phyloP scores from a whole-genome alignment of 805 yeast genomes.

The Middelhovenomyces tepae region DNA sequence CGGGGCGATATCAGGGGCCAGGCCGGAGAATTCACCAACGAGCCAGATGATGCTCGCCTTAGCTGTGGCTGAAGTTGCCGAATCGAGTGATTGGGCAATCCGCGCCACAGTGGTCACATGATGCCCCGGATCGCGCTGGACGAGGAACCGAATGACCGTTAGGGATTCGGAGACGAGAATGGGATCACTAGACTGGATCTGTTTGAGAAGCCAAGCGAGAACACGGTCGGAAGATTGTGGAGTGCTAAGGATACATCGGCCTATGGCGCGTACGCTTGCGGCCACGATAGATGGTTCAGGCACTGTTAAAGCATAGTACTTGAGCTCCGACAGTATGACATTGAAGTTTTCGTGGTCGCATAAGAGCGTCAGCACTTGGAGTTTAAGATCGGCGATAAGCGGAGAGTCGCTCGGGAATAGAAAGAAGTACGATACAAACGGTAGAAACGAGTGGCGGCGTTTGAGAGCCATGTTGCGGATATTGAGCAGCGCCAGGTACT shows the following conservation, averaged over 20 bases:
- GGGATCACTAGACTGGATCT: slow-evolving; percentile 31
- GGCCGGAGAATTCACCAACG: slow-evolving; percentile 65
- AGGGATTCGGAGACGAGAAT: slow-evolving; percentile 53
- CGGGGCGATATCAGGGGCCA: slow-evolving; percentile 47
- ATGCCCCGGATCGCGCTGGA: slow-evolving; percentile 51
- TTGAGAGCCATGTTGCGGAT: slow-evolving; percentile 33
- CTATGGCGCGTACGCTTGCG: slow-evolving; percentile 54
- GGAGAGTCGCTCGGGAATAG: slow-evolving; percentile 47
- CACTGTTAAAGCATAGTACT: slow-evolving; percentile 38
- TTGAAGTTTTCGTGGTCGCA: slow-evolving; percentile 45
- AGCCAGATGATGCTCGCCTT: slow-evolving; percentile 85
- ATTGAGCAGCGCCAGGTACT: slow-evolving; percentile 38
- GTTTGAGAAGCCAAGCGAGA: slow-evolving; percentile 53
- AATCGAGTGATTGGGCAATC: slow-evolving; percentile 28
- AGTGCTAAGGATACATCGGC: slow-evolving; percentile 45
- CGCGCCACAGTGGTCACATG: slow-evolving; percentile 49
- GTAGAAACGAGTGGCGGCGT: slow-evolving; percentile 27
- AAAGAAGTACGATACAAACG: slow-evolving; percentile 33
- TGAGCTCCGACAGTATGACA: slow-evolving; percentile 50
- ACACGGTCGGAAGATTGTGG: slow-evolving; percentile 43
- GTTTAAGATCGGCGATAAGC: slow-evolving; percentile 41
- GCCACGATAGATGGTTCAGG: slow-evolving; percentile 25
- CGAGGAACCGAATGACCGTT: slow-evolving; percentile 60
- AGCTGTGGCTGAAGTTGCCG: slow-evolving; percentile 35
- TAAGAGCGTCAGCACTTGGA: slow-evolving; percentile 53